A percentile compares a stretch with the other conserved stretches of the same genome.
Conservation (phyloP, 768 basidiomycete genomes). For the Pleurotus citrinopileatus region DNA sequence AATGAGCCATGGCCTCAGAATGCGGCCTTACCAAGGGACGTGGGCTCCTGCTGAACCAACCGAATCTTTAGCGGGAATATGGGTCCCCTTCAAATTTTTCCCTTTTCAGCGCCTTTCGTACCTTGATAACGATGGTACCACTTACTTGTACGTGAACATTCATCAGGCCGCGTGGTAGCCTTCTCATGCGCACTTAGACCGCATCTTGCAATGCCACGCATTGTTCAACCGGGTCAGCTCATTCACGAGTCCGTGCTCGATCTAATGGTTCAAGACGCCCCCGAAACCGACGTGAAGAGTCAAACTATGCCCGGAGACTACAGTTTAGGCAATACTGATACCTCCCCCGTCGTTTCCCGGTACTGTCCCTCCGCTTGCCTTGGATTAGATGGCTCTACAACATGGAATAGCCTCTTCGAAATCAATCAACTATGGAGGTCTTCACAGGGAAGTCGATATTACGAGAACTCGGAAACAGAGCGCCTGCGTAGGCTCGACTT, state of each 20-base stretch:
- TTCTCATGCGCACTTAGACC: neutral
- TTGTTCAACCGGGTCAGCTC: constrained; percentile 6
- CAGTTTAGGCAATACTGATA: no score
- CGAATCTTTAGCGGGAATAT: neutral
- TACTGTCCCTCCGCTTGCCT: no score
- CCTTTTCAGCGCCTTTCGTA: neutral
- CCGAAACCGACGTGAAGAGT: no score
- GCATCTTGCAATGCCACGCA: neutral
- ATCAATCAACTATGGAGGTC: no score
- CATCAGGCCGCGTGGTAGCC: neutral
- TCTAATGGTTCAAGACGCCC: no score
- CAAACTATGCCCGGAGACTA: no score
- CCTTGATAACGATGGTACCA: neutral
- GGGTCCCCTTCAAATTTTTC: constrained; percentile 1
- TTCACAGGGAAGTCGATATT: no score
- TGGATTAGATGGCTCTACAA: no score
- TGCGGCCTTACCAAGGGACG: neutral
- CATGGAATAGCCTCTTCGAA: no score
- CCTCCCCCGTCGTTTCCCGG: no score
- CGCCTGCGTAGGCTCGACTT: no score
- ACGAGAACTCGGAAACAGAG: no score
- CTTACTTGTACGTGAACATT: neutral
- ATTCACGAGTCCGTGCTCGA: constrained; percentile 12
- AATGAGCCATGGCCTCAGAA: neutral
- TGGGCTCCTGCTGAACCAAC: neutral